Evolutionary conservation across 1,284 basidiomycete species (phyloP), one percentile per base, ranked within the genome.

Genomic region (Sanghuangporus baumii): DNA sequence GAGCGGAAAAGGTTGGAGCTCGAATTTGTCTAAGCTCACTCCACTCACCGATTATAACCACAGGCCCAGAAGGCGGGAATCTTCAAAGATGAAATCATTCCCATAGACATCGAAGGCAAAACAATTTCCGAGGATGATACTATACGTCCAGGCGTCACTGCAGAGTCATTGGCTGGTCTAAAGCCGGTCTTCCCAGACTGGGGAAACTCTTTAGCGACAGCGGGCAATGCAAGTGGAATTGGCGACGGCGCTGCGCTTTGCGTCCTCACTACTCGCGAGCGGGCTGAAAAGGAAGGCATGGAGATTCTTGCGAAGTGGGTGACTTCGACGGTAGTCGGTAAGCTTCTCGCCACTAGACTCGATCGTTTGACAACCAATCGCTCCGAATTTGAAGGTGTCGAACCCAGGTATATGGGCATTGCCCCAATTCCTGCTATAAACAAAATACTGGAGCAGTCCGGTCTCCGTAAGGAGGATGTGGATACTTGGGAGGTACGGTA

Each of bases 181-280:
- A 90, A 88, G 67, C 80, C 91, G 5, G 89, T 81, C 3, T 93
- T 93, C 71, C 86, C 88, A 7, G 78, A 92, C 60, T 94, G 92
- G 89, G 90, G 89, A 14, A 78, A 84, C 38, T 75, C 80, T 5
- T 81, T 85, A 3, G 93, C 91, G 0, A 96, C 94, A 69, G 86
- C 63, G n/a, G 61, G 61, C 20, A 98, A 98, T 74, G 93, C 96
- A 0, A 96, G 93, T 66, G 95, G 96, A 62, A 85, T 98, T 37
- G 94, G 94, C 9, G 96, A 99, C 73, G 96, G 96, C 60, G 96
- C 95, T 37, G 96, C 94, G 7, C 77, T 96, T 18, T 92, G 93
- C 64, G 82, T 99, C 57, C 78, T 99, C 66, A 94, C 93, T 7
- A 89, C 93, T 48, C 84, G 96, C 60, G 86, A 84, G 63, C 83